Evolutionary conservation across 1,139 yeast genomes (phyloP).

Genomic region (Wickerhamomyces sp.): DNA sequence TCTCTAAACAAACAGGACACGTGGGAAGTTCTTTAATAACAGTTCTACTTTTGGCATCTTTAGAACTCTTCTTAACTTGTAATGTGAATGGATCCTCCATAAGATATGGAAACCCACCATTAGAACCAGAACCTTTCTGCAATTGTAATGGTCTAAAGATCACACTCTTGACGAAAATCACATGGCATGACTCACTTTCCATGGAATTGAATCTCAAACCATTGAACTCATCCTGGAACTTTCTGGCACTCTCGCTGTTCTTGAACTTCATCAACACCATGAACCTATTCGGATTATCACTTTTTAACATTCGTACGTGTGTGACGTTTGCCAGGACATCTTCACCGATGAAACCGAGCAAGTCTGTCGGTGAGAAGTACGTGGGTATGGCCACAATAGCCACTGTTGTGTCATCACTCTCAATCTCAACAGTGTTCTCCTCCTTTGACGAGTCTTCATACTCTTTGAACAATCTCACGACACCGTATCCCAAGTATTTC

Average conservation of each 20-base stretch:
- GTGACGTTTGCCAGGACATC: constrained; percentile 50
- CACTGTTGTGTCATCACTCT: constrained; percentile 60
- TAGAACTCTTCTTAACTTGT: constrained; percentile 19
- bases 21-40: constrained; percentile 68
- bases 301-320: constrained; percentile 67
- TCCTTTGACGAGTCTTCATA: constrained; percentile 13
- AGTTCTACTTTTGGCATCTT: constrained; percentile 4
- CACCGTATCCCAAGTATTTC: constrained; percentile 62
- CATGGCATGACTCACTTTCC: constrained; percentile 88
- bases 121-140: constrained; percentile 19
- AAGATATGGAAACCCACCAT: constrained; percentile 53
- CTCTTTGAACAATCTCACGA: constrained; percentile 61
- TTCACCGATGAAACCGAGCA: constrained; percentile 73
- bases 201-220: constrained; percentile 77
- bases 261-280: constrained; percentile 75
- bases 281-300: constrained; percentile 64
- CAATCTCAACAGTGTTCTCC: constrained; percentile 21
- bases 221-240: constrained; percentile 61
- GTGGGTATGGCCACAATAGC: constrained; percentile 84
- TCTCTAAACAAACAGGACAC: constrained; percentile 89
- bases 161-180: constrained; percentile 62
- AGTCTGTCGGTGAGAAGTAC: constrained; percentile 80
- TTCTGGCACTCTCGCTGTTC: constrained; percentile 47
- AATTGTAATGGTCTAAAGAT: constrained; percentile 31
- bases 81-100: constrained; percentile 69